These are phyloP conservation scores for Hyphopichia buzzinii DNA, from an alignment of 1,139 yeast genomes.

Conservation along the genomic window DNA sequence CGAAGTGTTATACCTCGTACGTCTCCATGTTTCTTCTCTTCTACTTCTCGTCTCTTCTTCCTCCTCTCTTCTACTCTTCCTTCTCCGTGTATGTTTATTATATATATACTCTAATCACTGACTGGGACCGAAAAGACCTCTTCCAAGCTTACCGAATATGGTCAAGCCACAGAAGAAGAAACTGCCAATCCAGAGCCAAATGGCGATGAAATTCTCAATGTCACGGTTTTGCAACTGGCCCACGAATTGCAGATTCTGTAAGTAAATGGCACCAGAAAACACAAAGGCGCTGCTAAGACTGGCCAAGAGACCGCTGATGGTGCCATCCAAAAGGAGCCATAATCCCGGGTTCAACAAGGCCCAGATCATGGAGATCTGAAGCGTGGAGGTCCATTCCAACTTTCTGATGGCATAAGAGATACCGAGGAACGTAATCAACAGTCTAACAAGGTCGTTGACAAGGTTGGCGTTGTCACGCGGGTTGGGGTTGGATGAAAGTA, in stretches of 20 bases:
- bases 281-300: slow-evolving; percentile 41
- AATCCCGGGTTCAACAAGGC: slow-evolving; percentile 71
- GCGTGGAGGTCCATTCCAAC: slow-evolving; percentile 73
- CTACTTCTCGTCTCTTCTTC: no score
- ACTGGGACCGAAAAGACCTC: slow-evolving; percentile 46
- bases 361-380: slow-evolving; percentile 78
- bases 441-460: slow-evolving; percentile 46
- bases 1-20: no score
- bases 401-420: slow-evolving; percentile 80
- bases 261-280: slow-evolving; percentile 37
- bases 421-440: slow-evolving; percentile 76
- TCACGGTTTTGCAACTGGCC: slow-evolving; percentile 11
- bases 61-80: no score
- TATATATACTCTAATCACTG: no score
- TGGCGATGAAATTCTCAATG: slow-evolving; percentile 30
- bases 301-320: slow-evolving; percentile 61
- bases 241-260: slow-evolving; percentile 24
- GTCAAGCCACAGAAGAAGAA: slow-evolving; percentile 69
- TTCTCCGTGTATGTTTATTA: no score
- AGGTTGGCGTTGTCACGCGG: slow-evolving; percentile 25
- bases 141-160: slow-evolving; percentile 70
- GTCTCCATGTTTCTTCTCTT: no score
- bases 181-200: slow-evolving; percentile 53
- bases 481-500: slow-evolving; percentile 30
- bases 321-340: slow-evolving; percentile 79